phyloP scores from a whole-genome alignment of 1,284 basidiomycete genomes.

The Ceratobasidium sp. region DNA sequence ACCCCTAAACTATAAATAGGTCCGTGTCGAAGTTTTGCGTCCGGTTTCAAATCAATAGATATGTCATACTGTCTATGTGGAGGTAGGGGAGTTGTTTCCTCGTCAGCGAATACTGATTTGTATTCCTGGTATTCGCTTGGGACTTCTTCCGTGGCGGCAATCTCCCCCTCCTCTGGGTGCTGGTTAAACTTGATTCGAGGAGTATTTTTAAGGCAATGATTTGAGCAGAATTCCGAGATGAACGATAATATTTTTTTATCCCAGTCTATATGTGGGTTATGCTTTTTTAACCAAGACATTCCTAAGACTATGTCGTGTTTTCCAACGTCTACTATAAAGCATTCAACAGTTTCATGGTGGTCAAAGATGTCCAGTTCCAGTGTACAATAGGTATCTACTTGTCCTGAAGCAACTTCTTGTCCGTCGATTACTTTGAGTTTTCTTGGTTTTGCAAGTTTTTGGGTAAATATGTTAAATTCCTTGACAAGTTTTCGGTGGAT shows the following conservation, averaged over 20 bases:
- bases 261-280: constrained; percentile 44
- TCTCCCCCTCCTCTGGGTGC: too few relatives aligned
- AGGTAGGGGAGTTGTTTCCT: constrained; percentile 36
- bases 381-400: neutral
- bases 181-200: neutral
- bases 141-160: neutral
- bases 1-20: constrained; percentile 1
- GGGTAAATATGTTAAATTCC: neutral
- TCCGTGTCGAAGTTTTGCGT: too few relatives aligned
- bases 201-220: neutral
- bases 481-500: neutral
- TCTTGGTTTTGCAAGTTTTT: neutral
- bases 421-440: constrained; percentile 1
- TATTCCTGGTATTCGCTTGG: constrained; percentile 43
- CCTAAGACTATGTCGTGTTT: constrained; percentile 40
- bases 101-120: constrained; percentile 41
- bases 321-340: constrained; percentile 11
- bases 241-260: neutral
- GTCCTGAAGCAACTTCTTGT: neutral
- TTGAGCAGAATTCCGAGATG: neutral
- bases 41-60: constrained; percentile 39
- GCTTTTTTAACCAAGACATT: constrained; percentile 43
- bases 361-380: neutral
- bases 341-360: neutral
- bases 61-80: constrained; percentile 44